Percentiles rank a stretch among this genome's conserved stretches.
phyloP scores from a whole-genome alignment of 2,329 filamentous ascomycete genomes.

The Bipolaris cookei region DNA sequence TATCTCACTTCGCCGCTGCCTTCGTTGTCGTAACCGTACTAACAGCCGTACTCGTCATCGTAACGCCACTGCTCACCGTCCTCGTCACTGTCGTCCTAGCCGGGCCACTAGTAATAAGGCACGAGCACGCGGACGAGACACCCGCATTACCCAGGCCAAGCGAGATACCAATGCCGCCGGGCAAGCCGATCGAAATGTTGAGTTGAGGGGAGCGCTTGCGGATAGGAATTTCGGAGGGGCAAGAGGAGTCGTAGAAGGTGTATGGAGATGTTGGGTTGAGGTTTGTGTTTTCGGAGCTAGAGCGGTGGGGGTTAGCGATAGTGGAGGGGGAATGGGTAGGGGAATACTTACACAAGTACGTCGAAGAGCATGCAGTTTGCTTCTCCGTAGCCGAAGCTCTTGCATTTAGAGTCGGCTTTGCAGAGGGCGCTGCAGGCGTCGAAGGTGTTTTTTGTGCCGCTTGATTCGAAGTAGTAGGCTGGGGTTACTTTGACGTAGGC shows the following conservation, averaged over 20 bases:
- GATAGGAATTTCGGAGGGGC: conserved; percentile 39
- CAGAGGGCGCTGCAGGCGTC: conserved; percentile 38
- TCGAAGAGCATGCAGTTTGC: conserved; percentile 45
- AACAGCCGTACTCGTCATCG: conserved; percentile 17
- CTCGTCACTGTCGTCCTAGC: conserved; percentile 34
- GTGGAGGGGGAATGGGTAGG: neutral
- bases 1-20: neutral
- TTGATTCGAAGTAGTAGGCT: conserved; percentile 45
- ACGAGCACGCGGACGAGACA: conserved; percentile 40
- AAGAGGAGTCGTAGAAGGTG: conserved; percentile 41
- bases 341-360: conserved; percentile 35
- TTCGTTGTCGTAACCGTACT: conserved; percentile 13
- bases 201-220: conserved; percentile 34
- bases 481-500: conserved; percentile 41
- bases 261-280: conserved; percentile 45
- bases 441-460: conserved; percentile 43
- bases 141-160: conserved; percentile 27
- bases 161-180: conserved; percentile 32
- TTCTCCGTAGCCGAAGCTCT: conserved; percentile 43
- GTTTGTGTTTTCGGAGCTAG: conserved; percentile 40
- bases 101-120: conserved; percentile 38
- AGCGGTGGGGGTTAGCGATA: neutral
- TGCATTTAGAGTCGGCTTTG: conserved; percentile 42
- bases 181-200: conserved; percentile 13
- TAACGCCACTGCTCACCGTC: conserved; percentile 26